These are phyloP conservation scores for Hygrophorus russula DNA, from an alignment of 768 basidiomycete species.

Conservation along the genomic window DNA sequence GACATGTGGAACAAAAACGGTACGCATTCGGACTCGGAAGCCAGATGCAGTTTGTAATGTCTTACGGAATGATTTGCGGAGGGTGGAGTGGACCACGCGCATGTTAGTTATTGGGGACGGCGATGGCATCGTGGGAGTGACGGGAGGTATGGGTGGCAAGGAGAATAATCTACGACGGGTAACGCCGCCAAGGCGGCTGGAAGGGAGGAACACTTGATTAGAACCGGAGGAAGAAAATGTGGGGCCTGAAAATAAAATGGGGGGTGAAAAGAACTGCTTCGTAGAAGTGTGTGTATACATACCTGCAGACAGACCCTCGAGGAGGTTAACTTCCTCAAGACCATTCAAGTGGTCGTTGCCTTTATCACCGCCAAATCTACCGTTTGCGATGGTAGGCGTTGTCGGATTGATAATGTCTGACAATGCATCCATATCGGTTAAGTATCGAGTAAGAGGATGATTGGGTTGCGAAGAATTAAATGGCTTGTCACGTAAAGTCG, in stretches of 20 bases:
- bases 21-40: slow-evolving; percentile 88
- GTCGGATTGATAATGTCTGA: slow-evolving; percentile 21
- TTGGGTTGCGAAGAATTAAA: slow-evolving; percentile 30
- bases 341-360: slow-evolving; percentile 31
- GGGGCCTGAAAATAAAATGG: slow-evolving; percentile 24
- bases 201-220: slow-evolving; percentile 41
- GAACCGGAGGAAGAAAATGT: slow-evolving; percentile 23
- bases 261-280: not conserved
- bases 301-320: slow-evolving; percentile 61
- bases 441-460: slow-evolving; percentile 31
- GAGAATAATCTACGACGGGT: slow-evolving; percentile 61
- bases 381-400: slow-evolving; percentile 21
- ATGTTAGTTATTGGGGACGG: slow-evolving; percentile 38
- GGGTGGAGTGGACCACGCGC: slow-evolving; percentile 47
- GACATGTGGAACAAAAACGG: slow-evolving; percentile 82
- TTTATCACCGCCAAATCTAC: slow-evolving; percentile 15
- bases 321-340: slow-evolving; percentile 55
- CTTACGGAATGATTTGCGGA: slow-evolving; percentile 81
- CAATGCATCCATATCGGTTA: slow-evolving; percentile 25
- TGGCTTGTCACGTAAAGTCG: slow-evolving; percentile 80
- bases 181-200: slow-evolving; percentile 57
- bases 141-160: slow-evolving; percentile 36
- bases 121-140: slow-evolving; percentile 29
- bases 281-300: slow-evolving; percentile 12
- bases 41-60: slow-evolving; percentile 71